These are phyloP conservation scores for Vigna hirtella DNA, from an alignment of 306 rosid genomes.

Conservation along the genomic window DNA sequence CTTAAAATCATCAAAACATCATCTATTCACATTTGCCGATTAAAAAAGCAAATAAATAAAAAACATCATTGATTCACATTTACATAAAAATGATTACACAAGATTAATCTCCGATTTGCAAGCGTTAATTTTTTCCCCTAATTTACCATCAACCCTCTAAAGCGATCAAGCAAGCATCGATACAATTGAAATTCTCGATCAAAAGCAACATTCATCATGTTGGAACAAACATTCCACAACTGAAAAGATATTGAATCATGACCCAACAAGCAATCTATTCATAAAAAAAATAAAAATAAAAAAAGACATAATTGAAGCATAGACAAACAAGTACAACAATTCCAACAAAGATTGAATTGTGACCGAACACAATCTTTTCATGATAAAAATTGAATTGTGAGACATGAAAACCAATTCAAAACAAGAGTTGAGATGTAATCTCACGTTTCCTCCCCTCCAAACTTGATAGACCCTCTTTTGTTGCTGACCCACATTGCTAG, in stretches of 20 bases:
- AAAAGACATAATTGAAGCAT: conserved; percentile 9
- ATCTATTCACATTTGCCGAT: background rate
- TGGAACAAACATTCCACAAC: conserved; percentile 20
- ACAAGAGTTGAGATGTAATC: conserved; percentile 41
- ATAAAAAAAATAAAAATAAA: background rate
- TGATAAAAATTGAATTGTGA: conserved; percentile 21
- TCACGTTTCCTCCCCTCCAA: conserved; percentile 94
- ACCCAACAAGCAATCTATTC: conserved; percentile 7
- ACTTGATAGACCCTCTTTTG: conserved; percentile 80
- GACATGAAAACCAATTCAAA: conserved; percentile 31
- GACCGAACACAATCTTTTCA: conserved; percentile 35
- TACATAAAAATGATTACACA: conserved; percentile 11
- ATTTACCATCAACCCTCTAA: conserved; percentile 7
- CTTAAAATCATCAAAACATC: conserved; percentile 27
- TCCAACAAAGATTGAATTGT: conserved; percentile 32
- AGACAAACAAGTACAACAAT: conserved; percentile 33
- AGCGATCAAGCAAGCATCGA: conserved; percentile 1
- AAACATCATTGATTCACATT: background rate
- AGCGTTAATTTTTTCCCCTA: background rate
- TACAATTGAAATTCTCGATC: conserved; percentile 1
- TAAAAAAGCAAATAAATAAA: no score
- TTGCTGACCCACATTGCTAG: conserved; percentile 45
- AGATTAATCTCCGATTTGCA: conserved; percentile 33
- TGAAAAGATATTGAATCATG: background rate
- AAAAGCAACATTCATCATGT: conserved; percentile 26